Percentiles rank a stretch among this genome's conserved stretches.
phyloP scores from a whole-genome alignment of 495 filamentous ascomycete genomes.

The Xylaria castorea region DNA sequence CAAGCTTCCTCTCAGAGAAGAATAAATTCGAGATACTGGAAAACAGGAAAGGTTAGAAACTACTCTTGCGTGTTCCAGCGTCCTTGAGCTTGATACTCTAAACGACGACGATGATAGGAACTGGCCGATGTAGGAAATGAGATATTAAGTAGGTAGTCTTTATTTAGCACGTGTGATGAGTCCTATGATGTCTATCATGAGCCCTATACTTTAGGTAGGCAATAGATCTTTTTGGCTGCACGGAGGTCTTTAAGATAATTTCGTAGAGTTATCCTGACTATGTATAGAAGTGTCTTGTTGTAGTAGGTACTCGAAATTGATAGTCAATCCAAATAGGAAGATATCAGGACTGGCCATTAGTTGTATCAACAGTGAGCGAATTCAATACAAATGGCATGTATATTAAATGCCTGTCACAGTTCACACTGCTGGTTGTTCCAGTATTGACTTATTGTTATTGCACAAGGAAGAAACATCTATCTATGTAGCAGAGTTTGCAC shows the following conservation, averaged over 20 bases:
- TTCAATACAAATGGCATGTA: background rate
- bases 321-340: background rate
- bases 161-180: background rate
- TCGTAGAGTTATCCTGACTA: no score
- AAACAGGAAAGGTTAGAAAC: background rate
- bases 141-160: background rate
- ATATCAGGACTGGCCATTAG: background rate
- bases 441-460: no score
- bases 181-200: no score
- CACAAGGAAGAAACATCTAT: no score
- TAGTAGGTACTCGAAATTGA: background rate
- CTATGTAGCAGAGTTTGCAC: no score
- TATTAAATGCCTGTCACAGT: no score
- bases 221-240: no score
- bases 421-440: no score
- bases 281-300: no score
- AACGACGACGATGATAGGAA: background rate
- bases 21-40: background rate
- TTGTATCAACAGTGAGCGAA: background rate
- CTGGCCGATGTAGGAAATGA: background rate
- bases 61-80: background rate
- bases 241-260: no score
- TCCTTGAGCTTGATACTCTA: background rate
- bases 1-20: background rate
- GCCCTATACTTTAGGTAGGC: no score